phyloP scores from a whole-genome alignment of 805 yeast species.

The Yarrowia keelungensis region DNA sequence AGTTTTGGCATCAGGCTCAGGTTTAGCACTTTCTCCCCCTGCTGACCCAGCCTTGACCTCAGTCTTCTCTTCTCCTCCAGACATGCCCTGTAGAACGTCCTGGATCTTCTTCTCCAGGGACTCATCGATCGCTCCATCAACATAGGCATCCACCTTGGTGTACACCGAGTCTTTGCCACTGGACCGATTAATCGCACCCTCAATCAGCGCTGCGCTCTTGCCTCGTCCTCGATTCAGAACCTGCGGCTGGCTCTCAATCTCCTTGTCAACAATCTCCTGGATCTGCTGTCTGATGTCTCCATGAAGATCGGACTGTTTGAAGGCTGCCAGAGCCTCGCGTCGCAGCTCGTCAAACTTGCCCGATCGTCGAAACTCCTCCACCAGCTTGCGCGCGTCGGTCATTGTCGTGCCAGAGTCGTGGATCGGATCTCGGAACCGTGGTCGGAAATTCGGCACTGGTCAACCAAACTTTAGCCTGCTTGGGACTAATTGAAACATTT shows the following conservation, averaged over 20 bases:
- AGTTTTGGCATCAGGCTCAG: not conserved
- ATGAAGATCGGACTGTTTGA: constrained; percentile 27
- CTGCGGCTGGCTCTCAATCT: constrained; percentile 43
- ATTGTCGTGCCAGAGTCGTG: not conserved
- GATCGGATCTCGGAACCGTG: constrained; percentile 19
- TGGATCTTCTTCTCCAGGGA: constrained; percentile 31
- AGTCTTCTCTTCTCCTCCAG: not conserved
- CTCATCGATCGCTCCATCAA: constrained; percentile 39
- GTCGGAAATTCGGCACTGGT: constrained; percentile 33
- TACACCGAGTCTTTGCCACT: constrained; percentile 40
- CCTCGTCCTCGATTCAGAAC: constrained; percentile 44
- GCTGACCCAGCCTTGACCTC: not conserved
- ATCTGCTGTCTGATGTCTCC: constrained; percentile 41
- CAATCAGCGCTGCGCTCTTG: constrained; percentile 45
- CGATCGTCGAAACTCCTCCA: constrained; percentile 37
- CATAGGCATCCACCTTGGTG: constrained; percentile 40
- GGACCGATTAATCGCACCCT: constrained; percentile 42
- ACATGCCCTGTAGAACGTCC: constrained; percentile 22
- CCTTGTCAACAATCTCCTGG: constrained; percentile 43
- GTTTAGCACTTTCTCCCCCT: not conserved
- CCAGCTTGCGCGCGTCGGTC: constrained; percentile 32
- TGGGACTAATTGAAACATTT: not conserved
- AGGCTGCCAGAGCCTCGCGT: constrained; percentile 10
- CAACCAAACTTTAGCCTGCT: constrained; percentile 5
- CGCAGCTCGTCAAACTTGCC: constrained; percentile 37